Evolutionary conservation across 345 rosid genomes (phyloP).

Genomic region (Theobroma cacao): DNA sequence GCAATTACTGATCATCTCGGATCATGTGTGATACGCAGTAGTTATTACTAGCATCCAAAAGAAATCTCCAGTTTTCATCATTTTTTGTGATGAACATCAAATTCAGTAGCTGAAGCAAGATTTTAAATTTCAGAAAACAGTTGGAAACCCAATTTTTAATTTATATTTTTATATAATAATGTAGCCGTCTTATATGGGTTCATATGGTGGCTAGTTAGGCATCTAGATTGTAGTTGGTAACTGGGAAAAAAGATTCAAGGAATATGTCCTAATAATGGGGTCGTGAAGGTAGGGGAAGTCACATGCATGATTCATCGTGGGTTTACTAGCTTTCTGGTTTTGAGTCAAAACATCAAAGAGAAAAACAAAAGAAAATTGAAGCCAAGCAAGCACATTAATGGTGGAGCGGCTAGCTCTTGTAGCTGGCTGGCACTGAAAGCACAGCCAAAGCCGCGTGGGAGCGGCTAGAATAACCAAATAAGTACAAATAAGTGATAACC

Average conservation of each 20-base stretch:
- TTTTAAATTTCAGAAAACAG: not conserved
- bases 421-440: not conserved
- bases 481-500: no score
- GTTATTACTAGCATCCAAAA: not conserved
- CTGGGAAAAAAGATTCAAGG: not conserved
- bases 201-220: not conserved
- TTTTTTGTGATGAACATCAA: constrained; percentile 3
- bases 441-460: not conserved
- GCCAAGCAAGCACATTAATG: not conserved
- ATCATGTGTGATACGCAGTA: not conserved
- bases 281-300: constrained; percentile 1
- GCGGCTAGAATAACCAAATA: not conserved
- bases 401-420: constrained; percentile 18
- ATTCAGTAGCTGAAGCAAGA: not conserved
- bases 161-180: not conserved
- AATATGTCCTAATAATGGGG: not conserved
- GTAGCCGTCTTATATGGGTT: not conserved
- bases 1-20: constrained; percentile 1
- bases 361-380: not conserved
- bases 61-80: not conserved
- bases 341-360: not conserved
- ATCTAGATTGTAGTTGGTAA: constrained; percentile 1
- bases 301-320: not conserved
- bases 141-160: not conserved
- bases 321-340: not conserved